These are phyloP conservation scores for Citropsis articulata DNA, from an alignment of 345 rosid species.

Conservation along the genomic window DNA sequence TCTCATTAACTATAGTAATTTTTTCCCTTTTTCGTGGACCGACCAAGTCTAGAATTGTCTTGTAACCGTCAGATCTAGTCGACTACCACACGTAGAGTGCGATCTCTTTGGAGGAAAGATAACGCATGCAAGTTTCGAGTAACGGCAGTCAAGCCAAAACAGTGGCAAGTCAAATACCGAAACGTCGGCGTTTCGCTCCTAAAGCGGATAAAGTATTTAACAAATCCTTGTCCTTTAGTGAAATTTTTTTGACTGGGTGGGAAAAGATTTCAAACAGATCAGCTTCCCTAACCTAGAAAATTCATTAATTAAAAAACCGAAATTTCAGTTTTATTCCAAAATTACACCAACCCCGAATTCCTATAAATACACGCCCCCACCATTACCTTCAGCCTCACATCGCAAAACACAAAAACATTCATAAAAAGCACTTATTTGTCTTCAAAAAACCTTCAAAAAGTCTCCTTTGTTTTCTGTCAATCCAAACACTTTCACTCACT, in stretches of 20 bases:
- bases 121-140: background rate
- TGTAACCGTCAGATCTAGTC: constrained; percentile 1
- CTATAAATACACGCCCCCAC: constrained; percentile 8
- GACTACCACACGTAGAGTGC: constrained; percentile 6
- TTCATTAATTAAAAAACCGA: background rate
- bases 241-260: background rate
- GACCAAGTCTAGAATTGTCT: constrained; percentile 12
- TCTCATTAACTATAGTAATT: background rate
- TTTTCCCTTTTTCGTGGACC: constrained; percentile 5
- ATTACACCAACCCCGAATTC: background rate
- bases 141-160: background rate
- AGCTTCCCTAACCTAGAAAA: background rate
- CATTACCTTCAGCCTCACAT: background rate
- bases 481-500: background rate
- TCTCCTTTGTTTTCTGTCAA: background rate
- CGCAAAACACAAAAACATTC: background rate
- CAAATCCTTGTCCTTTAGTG: background rate
- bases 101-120: background rate
- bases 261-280: background rate
- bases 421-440: background rate
- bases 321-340: background rate
- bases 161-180: background rate
- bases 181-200: background rate
- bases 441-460: background rate
- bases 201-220: background rate